Base-by-base conservation (phyloP, 768 basidiomycete genomes). In the Russula sp. region DNA sequence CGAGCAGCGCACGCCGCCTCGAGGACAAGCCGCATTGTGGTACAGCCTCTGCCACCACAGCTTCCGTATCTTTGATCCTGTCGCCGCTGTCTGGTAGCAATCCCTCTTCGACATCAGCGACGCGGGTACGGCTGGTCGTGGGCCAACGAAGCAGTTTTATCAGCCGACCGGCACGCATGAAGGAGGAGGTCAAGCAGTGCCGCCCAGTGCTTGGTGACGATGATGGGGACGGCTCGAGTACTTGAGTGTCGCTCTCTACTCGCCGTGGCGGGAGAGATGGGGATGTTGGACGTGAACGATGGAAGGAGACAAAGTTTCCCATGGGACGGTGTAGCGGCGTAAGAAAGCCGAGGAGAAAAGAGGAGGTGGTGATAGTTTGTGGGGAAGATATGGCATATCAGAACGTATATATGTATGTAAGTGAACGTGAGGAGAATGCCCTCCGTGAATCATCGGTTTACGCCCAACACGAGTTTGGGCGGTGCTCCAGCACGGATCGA, bases 1-100 rank as follows among this genome's bases (percentile, higher is more conserved):
- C 53, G 50, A 68, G 67, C 35, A 68, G 58, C 31, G 68, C 68
- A 34, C 64, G 64, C 0, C 55, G 50, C 16, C 58, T 53, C 11
- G 39, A 47, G 31, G 50, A 51, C 22, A 16, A 22, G 35, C 55
- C 4, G 31, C 3, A 3, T 11, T 10, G 27, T 4, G 57, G 6
- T 11, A 40, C 16, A 11, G 31, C 55, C n/a, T 42, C 40, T n/a
- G 8, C 35, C 20, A 1, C 37, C n/a, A 27, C 48, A 31, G 57
- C 14, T 13, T n/a, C 31, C 18, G 49, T 6, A 6, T 22, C 57
- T 20, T 35, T 34, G 27, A 37, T 13, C 35, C 2, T 1, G 31
- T 11, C 14, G 20, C 9, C 14, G 20, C 9, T 13, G 32, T 11
- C 16, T 16, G 39, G 3, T 8, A 39, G 39, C 11, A 54, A 1